These are phyloP conservation scores for Dillenia suffruticosa DNA, from an alignment of 164 flowering plant genomes.

Conservation along the genomic window DNA sequence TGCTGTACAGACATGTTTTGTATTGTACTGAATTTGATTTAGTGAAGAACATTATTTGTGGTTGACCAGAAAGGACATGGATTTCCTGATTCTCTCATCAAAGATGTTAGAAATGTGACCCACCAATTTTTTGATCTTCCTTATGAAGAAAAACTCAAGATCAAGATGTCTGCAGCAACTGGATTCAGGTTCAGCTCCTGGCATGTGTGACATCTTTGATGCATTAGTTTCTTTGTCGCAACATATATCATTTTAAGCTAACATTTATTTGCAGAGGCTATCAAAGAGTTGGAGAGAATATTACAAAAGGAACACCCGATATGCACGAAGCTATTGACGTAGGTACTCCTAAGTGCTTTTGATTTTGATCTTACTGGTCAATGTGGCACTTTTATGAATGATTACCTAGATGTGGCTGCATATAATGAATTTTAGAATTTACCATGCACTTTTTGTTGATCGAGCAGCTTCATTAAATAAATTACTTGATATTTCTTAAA, in stretches of 20 bases:
- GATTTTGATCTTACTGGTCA: too few relatives aligned
- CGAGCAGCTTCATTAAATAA: too few relatives aligned
- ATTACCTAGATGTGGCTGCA: not conserved
- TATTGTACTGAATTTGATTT: too few relatives aligned
- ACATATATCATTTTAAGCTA: not conserved
- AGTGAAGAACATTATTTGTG: too few relatives aligned
- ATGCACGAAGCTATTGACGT: constrained; percentile 99
- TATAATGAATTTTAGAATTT: not conserved
- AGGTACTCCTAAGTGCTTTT: constrained; percentile 18
- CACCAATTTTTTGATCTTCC: constrained; percentile 63
- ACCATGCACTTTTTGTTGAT: too few relatives aligned
- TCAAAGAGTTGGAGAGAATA: constrained; percentile 81
- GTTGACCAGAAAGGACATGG: constrained; percentile 81
- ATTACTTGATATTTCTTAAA: too few relatives aligned
- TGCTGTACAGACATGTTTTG: too few relatives aligned
- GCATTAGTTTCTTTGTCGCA: not conserved
- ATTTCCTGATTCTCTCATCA: constrained; percentile 70
- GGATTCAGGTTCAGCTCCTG: constrained; percentile 63
- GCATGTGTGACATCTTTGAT: not conserved
- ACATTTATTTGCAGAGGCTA: constrained; percentile 70
- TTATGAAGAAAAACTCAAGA: constrained; percentile 70
- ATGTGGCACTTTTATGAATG: not conserved
- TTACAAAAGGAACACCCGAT: constrained; percentile 84
- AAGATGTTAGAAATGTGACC: constrained; percentile 50
- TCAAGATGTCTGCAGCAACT: constrained; percentile 68